phyloP scores from a whole-genome alignment of 2,329 filamentous ascomycete genomes.

The Cadophora malorum region DNA sequence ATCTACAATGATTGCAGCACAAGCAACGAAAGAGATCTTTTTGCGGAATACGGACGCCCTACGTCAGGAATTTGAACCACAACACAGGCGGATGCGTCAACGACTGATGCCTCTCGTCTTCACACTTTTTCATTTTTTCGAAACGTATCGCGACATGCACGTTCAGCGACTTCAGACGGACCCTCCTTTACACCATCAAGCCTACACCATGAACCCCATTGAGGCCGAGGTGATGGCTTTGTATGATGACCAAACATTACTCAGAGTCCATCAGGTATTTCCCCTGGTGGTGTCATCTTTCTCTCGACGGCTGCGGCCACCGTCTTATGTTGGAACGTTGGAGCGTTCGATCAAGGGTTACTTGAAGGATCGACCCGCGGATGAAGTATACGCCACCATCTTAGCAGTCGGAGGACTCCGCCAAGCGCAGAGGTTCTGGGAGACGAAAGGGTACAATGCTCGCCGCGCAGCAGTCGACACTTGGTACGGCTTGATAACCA shows the following conservation, averaged over 20 bases:
- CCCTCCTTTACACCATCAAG: slow-evolving; percentile 56
- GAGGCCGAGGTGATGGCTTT: slow-evolving; percentile 66
- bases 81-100: slow-evolving; percentile 68
- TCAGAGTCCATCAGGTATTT: slow-evolving; percentile 69
- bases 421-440: slow-evolving; percentile 69
- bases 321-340: slow-evolving; percentile 67
- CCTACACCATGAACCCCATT: slow-evolving; percentile 68
- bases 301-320: slow-evolving; percentile 65
- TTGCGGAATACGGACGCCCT: slow-evolving; percentile 62
- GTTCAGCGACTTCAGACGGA: slow-evolving; percentile 60
- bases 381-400: slow-evolving; percentile 67
- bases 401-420: slow-evolving; percentile 66
- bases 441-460: slow-evolving; percentile 69
- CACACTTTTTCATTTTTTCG: slow-evolving; percentile 72
- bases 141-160: slow-evolving; percentile 66
- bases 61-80: slow-evolving; percentile 62
- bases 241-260: slow-evolving; percentile 68
- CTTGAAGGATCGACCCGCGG: slow-evolving; percentile 65
- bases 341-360: slow-evolving; percentile 69
- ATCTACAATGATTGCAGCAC: slow-evolving; percentile 66
- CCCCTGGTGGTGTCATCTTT: slow-evolving; percentile 70
- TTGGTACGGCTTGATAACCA: slow-evolving; percentile 62
- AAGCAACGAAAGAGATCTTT: slow-evolving; percentile 71
- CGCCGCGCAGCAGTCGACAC: slow-evolving; percentile 63
- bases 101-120: slow-evolving; percentile 68